These are phyloP conservation scores for Arthroderma sp. DNA, from an alignment of 2,329 filamentous ascomycete species.

Conservation along the genomic window DNA sequence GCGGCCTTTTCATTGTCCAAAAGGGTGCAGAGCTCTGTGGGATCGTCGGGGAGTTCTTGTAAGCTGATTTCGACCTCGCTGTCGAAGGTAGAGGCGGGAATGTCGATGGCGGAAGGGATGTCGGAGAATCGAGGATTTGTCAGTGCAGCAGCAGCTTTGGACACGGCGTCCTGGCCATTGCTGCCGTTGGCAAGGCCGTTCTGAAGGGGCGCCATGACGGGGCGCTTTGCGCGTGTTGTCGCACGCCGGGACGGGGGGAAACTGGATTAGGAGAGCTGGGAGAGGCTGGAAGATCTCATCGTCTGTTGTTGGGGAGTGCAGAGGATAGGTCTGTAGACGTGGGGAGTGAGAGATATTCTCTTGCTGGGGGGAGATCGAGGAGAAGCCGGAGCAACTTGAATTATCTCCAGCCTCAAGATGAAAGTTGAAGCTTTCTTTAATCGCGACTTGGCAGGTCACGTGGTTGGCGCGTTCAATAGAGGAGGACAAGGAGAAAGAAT, in stretches of 20 bases:
- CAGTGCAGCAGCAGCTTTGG: conserved; percentile 23
- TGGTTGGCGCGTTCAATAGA: not conserved
- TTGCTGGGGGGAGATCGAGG: not conserved
- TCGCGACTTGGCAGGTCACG: not conserved
- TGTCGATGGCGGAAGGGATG: conserved; percentile 52
- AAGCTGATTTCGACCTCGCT: conserved; percentile 82
- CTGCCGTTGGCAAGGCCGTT: conserved; percentile 44
- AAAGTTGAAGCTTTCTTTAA: not conserved
- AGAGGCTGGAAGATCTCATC: not conserved
- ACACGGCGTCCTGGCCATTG: conserved; percentile 26
- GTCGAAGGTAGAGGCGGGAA: conserved; percentile 50
- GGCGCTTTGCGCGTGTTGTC: not conserved
- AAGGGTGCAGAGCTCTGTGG: conserved; percentile 85
- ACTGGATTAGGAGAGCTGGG: not conserved
- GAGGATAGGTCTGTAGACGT: not conserved
- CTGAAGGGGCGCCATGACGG: conserved; percentile 35
- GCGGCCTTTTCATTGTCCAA: conserved; percentile 88
- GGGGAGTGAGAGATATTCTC: not conserved
- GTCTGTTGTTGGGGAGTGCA: not conserved
- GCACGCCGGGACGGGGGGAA: not conserved
- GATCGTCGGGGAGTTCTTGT: conserved; percentile 81
- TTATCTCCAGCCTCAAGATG: not conserved
- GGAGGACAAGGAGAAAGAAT: not conserved
- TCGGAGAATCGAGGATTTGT: conserved; percentile 44
- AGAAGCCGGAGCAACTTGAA: not conserved